Percentiles rank a stretch among this genome's conserved stretches.
These are phyloP conservation scores for Aspergillus neoniger DNA, from an alignment of 2,329 filamentous ascomycete species.

Conservation along the genomic window DNA sequence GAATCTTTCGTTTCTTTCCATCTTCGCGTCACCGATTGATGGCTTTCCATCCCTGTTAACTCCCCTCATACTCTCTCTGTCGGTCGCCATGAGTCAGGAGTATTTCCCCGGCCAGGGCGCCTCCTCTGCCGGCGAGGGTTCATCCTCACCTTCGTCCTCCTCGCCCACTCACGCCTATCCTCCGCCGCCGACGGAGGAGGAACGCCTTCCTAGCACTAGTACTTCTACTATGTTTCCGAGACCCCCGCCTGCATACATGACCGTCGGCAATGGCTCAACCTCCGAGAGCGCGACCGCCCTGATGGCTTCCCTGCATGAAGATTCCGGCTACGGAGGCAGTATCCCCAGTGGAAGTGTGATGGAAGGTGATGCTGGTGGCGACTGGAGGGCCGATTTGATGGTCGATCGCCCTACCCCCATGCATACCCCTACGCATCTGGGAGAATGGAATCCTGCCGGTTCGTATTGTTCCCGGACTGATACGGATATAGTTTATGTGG, in stretches of 20 bases:
- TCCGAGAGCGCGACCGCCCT: constrained; percentile 80
- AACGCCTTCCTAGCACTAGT: constrained; percentile 22
- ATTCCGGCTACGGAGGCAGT: constrained; percentile 91
- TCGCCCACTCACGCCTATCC: background rate
- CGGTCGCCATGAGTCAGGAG: constrained; percentile 45
- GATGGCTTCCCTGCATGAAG: constrained; percentile 77
- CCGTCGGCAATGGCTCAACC: constrained; percentile 77
- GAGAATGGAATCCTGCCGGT: constrained; percentile 51
- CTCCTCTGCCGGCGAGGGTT: constrained; percentile 39
- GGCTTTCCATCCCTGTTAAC: background rate
- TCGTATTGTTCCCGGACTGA: constrained; percentile 12
- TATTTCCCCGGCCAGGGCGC: constrained; percentile 39
- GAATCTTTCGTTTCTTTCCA: background rate
- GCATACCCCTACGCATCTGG: constrained; percentile 54
- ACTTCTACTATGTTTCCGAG: constrained; percentile 28
- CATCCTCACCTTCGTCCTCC: constrained; percentile 31
- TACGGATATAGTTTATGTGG: background rate
- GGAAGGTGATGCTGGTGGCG: constrained; percentile 43
- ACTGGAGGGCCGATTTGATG: constrained; percentile 59
- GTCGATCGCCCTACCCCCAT: constrained; percentile 60
- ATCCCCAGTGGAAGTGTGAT: constrained; percentile 63
- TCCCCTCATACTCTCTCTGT: background rate
- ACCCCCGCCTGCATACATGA: constrained; percentile 72
- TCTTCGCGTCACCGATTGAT: constrained; percentile 8
- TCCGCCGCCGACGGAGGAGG: constrained; percentile 26